Evolutionary conservation across 2,329 filamentous ascomycete genomes (phyloP), one percentile per base, ranked within the genome.

Genomic region (Fusarium verrucosum): DNA sequence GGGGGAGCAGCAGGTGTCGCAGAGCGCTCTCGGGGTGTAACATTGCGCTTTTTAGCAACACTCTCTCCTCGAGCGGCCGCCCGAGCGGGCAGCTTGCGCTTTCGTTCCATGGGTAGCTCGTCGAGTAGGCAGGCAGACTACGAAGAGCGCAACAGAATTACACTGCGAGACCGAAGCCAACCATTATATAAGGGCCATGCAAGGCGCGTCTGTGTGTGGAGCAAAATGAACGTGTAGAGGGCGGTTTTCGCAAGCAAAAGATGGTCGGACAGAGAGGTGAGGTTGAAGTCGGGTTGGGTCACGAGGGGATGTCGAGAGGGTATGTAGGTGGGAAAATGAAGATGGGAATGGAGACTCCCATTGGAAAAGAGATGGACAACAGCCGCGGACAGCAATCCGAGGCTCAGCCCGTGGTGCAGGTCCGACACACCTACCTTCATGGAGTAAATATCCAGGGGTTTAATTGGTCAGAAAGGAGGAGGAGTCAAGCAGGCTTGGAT

Each of bases 41-140:
- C 76, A 47, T 81, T 86, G 66, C 86, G 82, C 72, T 85, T 87
- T 78, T 89, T 90, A 50, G 83, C 80, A 50, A 80, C 81, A 56
- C 85, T 82, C 66, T 89, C 87, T 56, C 81, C 80, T 66, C 87
- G 83, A 66, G 87, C 85, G 40, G 86, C 83, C 50, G 85, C 85
- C 73, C 87, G 83, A 37, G 87, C 82, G 20, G 87, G 87, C 60
- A 89, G 77, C 78, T 88, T 89, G 73, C 87, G 82, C 79, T 89
- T 89, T 74, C 80, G 84, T 78, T 89, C 87, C 86, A 89, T 89
- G 42, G 33, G 58, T 52, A 50, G 52, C 33, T 63, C 40, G 45
- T 58, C 50, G 58, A 50, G 47, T 37, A 49, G 42, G 38, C 32
- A 55, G 42, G 36, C 32, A 55, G 50, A 55, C 55, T 59, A 58